Base-by-base conservation (phyloP, 2,329 filamentous ascomycete species). In the Trichoderma harzianum region DNA sequence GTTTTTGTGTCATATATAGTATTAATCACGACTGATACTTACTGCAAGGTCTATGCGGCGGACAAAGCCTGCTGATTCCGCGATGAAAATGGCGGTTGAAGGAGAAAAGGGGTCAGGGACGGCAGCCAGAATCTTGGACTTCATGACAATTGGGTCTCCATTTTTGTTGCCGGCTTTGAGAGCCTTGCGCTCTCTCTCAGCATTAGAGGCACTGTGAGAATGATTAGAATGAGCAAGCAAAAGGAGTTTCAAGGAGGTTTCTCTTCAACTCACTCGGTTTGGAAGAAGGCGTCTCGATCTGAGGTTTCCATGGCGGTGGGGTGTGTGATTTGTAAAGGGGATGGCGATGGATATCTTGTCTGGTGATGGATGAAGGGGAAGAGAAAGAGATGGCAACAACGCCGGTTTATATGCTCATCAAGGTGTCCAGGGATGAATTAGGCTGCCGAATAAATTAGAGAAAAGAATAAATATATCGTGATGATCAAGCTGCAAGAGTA, bases 201-300 rank as follows among this genome's bases (percentile, higher is more conserved):
- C 72, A 30, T 73, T 63, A 5, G 72, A 64, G 21, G 69, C 69
- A 63, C 72, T 73, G n/a, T 21, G 32, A 7, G 6, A 10, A 18
- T 21, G 16, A n/a, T 70, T 30, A 68, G 51, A 6, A 16, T 21
- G 26, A 7, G 47, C 14, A 5, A 2, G 8, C 1, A 6, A 30
- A 64, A 30, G 2, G 21, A 30, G 4, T 39, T 66, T 36, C 53
- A n/a, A 12, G 28, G 21, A 8, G 73, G 4, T 0, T 21, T 55
- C 72, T 72, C 78, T 79, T 8, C 14, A 28, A 80, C 90, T 82
- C 83, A 96, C 93, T 95, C 92, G 34, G 94, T 97, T 82, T 98
- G 93, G 79, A 98, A 98, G 85, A 97, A 98, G 79, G 96, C 90
- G 34, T 92, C 91, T 66, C 91, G 87, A 78, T 97, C 89, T 65